A percentile compares a stretch with the other conserved stretches of the same genome.
Conservation (phyloP, 495 filamentous ascomycete genomes). For the Hypoxylon trugodes region DNA sequence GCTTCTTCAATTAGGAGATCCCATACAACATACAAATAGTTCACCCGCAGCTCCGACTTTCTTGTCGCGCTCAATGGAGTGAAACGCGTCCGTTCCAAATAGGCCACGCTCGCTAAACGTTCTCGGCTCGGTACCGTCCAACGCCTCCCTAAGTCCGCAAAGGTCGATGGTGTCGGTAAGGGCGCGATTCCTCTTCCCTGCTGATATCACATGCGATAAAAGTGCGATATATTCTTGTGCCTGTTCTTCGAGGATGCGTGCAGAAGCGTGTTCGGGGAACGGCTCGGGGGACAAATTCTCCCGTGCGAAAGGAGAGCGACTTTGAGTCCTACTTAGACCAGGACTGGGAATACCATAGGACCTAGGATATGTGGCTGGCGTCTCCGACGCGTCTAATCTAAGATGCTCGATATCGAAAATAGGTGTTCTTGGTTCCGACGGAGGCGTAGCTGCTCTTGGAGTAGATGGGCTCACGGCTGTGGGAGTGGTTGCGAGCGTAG, state of each 20-base stretch:
- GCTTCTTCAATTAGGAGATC: not conserved
- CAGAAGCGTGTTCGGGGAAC: not conserved
- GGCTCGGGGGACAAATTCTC: not conserved
- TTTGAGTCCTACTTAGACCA: not conserved
- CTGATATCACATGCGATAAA: conserved; percentile 41
- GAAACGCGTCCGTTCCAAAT: conserved; percentile 23
- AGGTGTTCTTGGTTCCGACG: conserved; percentile 1
- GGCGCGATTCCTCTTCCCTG: conserved; percentile 37
- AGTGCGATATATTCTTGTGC: conserved; percentile 35
- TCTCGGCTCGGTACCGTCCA: not conserved
- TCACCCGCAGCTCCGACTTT: conserved; percentile 58
- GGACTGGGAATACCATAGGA: not conserved
- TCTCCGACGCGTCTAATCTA: not conserved
- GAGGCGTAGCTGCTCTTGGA: conserved; percentile 1
- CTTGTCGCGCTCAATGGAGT: conserved; percentile 48
- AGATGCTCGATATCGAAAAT: not conserved
- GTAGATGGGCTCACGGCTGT: conserved; percentile 11
- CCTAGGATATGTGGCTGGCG: conserved; percentile 2
- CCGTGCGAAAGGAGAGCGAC: not conserved
- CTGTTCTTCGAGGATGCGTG: not conserved
- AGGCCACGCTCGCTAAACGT: conserved; percentile 13
- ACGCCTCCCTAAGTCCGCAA: conserved; percentile 23
- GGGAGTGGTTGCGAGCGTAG: conserved; percentile 7
- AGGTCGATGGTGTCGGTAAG: conserved; percentile 41
- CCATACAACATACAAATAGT: conserved; percentile 49